Evolutionary conservation across 345 rosid species (phyloP).

Genomic region (Ceriops zippeliana): DNA sequence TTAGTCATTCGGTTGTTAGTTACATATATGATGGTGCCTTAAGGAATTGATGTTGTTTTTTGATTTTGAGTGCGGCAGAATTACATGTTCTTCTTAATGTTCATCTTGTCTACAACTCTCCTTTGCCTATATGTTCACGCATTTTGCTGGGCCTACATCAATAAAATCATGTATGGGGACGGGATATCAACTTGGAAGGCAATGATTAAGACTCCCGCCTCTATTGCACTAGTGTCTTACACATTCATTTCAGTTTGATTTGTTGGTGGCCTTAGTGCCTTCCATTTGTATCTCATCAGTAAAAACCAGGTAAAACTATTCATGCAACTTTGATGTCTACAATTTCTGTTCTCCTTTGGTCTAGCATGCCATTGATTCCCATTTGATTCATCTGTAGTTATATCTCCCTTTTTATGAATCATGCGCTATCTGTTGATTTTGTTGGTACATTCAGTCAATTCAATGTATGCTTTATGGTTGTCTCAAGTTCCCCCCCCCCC

Average conservation of each 20-base stretch:
- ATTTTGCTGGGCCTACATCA: conserved; percentile 82
- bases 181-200: conserved; percentile 73
- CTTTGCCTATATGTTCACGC: conserved; percentile 86
- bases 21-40: no score
- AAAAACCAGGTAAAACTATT: conserved; percentile 66
- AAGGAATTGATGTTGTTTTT: not conserved
- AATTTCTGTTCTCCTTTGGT: not conserved
- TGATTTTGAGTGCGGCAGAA: conserved; percentile 69
- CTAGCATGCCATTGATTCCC: not conserved
- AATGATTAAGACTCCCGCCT: conserved; percentile 77
- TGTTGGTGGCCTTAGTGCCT: conserved; percentile 83
- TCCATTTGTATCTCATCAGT: conserved; percentile 82
- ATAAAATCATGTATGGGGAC: conserved; percentile 59
- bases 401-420: not conserved
- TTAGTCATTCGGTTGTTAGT: no score
- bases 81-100: conserved; percentile 92
- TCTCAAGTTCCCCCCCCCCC: not conserved
- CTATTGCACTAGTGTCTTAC: conserved; percentile 67
- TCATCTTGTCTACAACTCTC: conserved; percentile 63
- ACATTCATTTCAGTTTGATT: conserved; percentile 74
- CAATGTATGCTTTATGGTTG: no score
- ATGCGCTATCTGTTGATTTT: not conserved
- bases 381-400: not conserved
- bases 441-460: not conserved
- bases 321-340: not conserved